Conservation (phyloP, 352 stramenopile species). For the Globisporangium mamillatum region DNA sequence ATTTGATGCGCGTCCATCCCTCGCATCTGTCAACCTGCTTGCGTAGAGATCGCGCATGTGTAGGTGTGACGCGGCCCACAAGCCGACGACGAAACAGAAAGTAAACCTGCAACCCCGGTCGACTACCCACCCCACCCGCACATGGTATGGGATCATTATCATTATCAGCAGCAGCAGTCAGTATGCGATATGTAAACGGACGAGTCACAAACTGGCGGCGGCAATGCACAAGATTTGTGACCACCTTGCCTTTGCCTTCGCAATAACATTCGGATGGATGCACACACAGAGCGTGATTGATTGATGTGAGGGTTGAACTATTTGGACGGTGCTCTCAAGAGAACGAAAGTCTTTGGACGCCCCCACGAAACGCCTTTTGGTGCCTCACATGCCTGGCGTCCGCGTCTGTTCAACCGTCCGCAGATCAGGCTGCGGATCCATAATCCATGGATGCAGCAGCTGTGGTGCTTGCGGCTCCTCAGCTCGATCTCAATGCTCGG, state of each 20-base stretch:
- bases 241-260: neutral
- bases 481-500: neutral
- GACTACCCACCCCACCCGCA: neutral
- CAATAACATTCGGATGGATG: neutral
- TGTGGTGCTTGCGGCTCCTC: neutral
- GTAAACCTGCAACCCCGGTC: constrained; percentile 7
- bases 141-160: neutral
- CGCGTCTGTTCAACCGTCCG: neutral
- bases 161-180: neutral
- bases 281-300: neutral
- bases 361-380: neutral
- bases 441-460: neutral
- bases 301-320: neutral
- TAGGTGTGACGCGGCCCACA: constrained; percentile 2
- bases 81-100: neutral
- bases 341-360: no score
- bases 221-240: neutral
- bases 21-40: constrained; percentile 6
- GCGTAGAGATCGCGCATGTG: neutral
- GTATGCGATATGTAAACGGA: constrained; percentile 8
- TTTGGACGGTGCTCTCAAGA: neutral
- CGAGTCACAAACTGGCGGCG: neutral
- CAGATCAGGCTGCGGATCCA: neutral
- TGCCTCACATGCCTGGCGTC: neutral
- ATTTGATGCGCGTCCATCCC: constrained; percentile 5